phyloP scores from a whole-genome alignment of 2,329 filamentous ascomycete genomes.

The Corinectria fuckeliana region DNA sequence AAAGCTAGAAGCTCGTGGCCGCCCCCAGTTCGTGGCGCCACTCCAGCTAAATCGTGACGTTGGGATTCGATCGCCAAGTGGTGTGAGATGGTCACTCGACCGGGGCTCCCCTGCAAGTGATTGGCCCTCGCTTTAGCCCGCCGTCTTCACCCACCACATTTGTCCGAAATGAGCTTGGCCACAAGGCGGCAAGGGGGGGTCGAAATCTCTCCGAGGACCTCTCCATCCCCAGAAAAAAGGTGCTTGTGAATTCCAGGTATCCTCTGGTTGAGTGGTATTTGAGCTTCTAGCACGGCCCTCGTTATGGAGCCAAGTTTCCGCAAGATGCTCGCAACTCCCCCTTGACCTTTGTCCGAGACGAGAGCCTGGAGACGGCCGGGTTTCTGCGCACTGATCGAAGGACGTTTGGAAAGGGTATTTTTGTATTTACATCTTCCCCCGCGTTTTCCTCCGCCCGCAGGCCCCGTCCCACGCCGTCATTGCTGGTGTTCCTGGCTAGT shows the following conservation, averaged over 20 bases:
- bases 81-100: slow-evolving; percentile 1
- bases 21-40: slow-evolving; percentile 13
- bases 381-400: background rate
- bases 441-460: background rate
- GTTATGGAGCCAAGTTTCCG: background rate
- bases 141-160: background rate
- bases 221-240: slow-evolving; percentile 26
- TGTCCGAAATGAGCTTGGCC: slow-evolving; percentile 1
- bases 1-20: slow-evolving; percentile 13
- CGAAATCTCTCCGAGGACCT: slow-evolving; percentile 28
- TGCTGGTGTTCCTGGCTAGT: background rate
- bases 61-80: slow-evolving; percentile 7
- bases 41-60: slow-evolving; percentile 4
- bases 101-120: slow-evolving; percentile 8
- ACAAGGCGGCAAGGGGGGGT: slow-evolving; percentile 5
- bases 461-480: background rate
- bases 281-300: background rate
- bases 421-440: background rate
- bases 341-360: too few relatives aligned
- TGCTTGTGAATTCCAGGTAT: slow-evolving; percentile 23
- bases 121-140: slow-evolving; percentile 17
- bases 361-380: background rate
- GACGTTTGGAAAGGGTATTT: background rate
- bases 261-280: slow-evolving; percentile 18
- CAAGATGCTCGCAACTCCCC: background rate